Evolutionary conservation across 2,329 filamentous ascomycete genomes (phyloP), one percentile per base, ranked within the genome.

Genomic region (Fusarium mundagurra): DNA sequence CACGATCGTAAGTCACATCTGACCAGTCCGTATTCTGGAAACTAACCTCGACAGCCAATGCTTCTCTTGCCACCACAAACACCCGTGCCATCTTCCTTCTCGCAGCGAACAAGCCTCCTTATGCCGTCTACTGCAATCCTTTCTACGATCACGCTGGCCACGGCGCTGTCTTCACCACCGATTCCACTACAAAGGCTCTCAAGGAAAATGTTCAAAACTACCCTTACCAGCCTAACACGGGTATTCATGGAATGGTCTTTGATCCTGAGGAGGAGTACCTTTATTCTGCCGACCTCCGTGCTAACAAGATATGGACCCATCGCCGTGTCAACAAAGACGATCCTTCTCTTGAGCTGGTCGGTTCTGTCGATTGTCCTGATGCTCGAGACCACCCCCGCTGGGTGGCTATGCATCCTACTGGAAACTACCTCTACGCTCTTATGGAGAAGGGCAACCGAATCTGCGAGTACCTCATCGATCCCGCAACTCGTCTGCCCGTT

Each of bases 361-460:
- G 93, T 75, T 91, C 88, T 79, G 87, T 95, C 39, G 89, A 92
- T 71, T 94, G 94, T 34, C 93, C 94, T 0, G 87, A 88, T 51
- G 83, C 89, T 6, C 87, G 88, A 69, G 94, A 97, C 82, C 94
- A 96, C 81, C 94, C 94, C 22, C 90, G 94, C 78, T 97, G 94
- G 94, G 93, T 97, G 20, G 94, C 94, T 76, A 92, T 97, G 81
- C 93, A 96, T 81, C 92, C 92, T 6, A 89, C 89, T 3, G 94
- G 93, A 27, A 89, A 91, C 66, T 95, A 94, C 82, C 87, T 97
- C 64, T 97, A 97, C 83, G 94, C 90, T 13, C 87, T 97, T 76
- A 97, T 96, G 93, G 94, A 97, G 83, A 92, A 92, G n/a, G 94
- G 94, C 62, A 97, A 97, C 85, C 87, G 92, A 59, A 84, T 97